phyloP scores from a whole-genome alignment of 164 flowering plant genomes.

The Santalum album region DNA sequence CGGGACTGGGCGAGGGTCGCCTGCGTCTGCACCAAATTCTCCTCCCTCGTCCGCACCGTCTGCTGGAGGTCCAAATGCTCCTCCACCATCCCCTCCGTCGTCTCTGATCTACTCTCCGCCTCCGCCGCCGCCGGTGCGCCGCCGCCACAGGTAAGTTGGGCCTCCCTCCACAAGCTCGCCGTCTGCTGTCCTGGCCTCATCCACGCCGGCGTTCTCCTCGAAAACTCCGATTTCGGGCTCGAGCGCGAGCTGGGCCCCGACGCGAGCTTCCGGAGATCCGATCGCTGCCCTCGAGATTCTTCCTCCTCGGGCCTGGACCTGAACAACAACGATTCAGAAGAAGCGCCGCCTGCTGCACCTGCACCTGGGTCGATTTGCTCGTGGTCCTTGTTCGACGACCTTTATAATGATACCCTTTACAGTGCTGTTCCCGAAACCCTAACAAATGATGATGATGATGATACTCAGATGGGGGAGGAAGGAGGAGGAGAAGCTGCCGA shows the following conservation, averaged over 20 bases:
- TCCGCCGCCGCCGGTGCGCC: constrained; percentile 9
- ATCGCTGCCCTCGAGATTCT: not conserved
- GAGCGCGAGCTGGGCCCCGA: constrained; percentile 84
- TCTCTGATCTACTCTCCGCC: constrained; percentile 45
- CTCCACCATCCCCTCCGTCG: constrained; percentile 48
- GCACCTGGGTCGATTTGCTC: constrained; percentile 7
- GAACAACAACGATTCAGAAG: not conserved
- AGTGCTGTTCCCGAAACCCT: constrained; percentile 30
- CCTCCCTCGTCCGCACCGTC: constrained; percentile 35
- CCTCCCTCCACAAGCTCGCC: constrained; percentile 69
- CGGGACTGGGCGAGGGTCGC: constrained; percentile 70
- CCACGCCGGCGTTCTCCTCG: constrained; percentile 76
- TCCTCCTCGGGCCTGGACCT: not conserved
- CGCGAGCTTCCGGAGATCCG: constrained; percentile 18
- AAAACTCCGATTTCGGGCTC: constrained; percentile 86
- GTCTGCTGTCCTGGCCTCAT: constrained; percentile 92
- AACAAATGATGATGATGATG: too few species aligned
- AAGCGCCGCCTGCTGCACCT: too few species aligned
- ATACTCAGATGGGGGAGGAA: not conserved
- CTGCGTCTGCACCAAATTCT: constrained; percentile 74
- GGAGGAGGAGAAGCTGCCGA: constrained; percentile 4
- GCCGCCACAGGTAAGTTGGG: constrained; percentile 56
- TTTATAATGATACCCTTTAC: constrained; percentile 61
- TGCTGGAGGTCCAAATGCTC: constrained; percentile 60
- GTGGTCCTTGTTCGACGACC: constrained; percentile 86